phyloP scores from a whole-genome alignment of 495 filamentous ascomycete genomes.

The Endocarpon pusillum region DNA sequence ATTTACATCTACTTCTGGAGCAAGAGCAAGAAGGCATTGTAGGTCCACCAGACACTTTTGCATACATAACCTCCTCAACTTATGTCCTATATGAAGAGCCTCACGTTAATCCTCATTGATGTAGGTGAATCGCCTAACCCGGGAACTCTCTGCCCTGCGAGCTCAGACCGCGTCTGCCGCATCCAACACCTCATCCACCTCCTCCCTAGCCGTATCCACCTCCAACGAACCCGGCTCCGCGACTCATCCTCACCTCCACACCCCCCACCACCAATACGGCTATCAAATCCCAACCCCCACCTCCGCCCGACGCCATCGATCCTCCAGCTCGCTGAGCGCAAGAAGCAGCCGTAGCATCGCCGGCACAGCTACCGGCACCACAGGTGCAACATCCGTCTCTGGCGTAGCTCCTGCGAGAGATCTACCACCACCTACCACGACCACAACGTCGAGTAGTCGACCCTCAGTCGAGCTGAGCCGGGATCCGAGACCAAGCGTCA shows the following conservation, averaged over 20 bases:
- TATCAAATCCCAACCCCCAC: slow-evolving; percentile 31
- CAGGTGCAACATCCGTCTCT: slow-evolving; percentile 25
- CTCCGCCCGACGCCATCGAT: slow-evolving; percentile 44
- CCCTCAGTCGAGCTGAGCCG: background rate
- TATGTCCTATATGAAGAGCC: slow-evolving; percentile 3
- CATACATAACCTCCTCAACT: too few species aligned
- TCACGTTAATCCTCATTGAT: slow-evolving; percentile 1
- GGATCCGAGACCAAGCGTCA: slow-evolving; percentile 7
- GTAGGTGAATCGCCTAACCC: slow-evolving; percentile 79
- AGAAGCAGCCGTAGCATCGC: too few species aligned
- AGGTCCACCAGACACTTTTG: slow-evolving; percentile 13
- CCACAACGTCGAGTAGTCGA: background rate
- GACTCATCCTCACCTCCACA: slow-evolving; percentile 24
- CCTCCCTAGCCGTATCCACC: too few species aligned
- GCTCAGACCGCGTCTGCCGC: slow-evolving; percentile 67
- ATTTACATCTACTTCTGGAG: slow-evolving; percentile 73
- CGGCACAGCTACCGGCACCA: slow-evolving; percentile 26
- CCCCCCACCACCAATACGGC: slow-evolving; percentile 30
- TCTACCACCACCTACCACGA: slow-evolving; percentile 13
- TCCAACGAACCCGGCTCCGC: too few species aligned
- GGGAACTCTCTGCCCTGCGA: slow-evolving; percentile 66
- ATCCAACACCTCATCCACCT: slow-evolving; percentile 64
- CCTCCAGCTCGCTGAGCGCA: slow-evolving; percentile 43
- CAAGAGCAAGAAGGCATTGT: slow-evolving; percentile 93
- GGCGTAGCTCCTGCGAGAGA: slow-evolving; percentile 33